Conservation (phyloP, 768 basidiomycete genomes). For the Dioszegia aurantiaca region DNA sequence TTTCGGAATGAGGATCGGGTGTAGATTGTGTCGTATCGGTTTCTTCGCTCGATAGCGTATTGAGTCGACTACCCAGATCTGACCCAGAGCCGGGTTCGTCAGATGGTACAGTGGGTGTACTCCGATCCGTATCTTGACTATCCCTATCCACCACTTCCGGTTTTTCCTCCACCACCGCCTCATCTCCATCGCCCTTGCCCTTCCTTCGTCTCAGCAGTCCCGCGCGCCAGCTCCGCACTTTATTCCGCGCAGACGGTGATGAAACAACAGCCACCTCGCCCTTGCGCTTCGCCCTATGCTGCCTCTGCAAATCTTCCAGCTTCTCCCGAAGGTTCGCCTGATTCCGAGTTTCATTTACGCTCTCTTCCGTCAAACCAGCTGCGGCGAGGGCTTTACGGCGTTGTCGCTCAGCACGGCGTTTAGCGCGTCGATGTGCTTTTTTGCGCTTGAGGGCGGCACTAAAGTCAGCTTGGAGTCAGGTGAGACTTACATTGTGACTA, state of each 20-base stretch:
- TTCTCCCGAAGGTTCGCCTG: slow-evolving; percentile 35
- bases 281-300: slow-evolving; percentile 28
- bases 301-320: slow-evolving; percentile 31
- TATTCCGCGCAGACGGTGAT: slow-evolving; percentile 15
- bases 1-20: background rate
- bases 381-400: slow-evolving; percentile 39
- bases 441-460: slow-evolving; percentile 43
- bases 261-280: slow-evolving; percentile 24
- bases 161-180: slow-evolving; percentile 18
- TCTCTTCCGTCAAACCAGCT: slow-evolving; percentile 33
- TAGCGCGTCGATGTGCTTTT: slow-evolving; percentile 39
- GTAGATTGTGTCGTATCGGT: background rate
- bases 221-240: slow-evolving; percentile 35
- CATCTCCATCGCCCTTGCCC: slow-evolving; percentile 16
- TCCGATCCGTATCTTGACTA: slow-evolving; percentile 9
- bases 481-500: slow-evolving; percentile 38
- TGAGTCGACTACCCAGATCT: background rate
- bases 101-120: slow-evolving; percentile 11
- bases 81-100: background rate
- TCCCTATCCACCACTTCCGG: slow-evolving; percentile 10
- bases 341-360: slow-evolving; percentile 21
- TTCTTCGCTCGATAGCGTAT: slow-evolving; percentile 7
- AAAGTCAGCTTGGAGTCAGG: background rate
- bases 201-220: slow-evolving; percentile 20
- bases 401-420: slow-evolving; percentile 37